phyloP scores from a whole-genome alignment of 495 filamentous ascomycete species.

The Penicillium canariense region DNA sequence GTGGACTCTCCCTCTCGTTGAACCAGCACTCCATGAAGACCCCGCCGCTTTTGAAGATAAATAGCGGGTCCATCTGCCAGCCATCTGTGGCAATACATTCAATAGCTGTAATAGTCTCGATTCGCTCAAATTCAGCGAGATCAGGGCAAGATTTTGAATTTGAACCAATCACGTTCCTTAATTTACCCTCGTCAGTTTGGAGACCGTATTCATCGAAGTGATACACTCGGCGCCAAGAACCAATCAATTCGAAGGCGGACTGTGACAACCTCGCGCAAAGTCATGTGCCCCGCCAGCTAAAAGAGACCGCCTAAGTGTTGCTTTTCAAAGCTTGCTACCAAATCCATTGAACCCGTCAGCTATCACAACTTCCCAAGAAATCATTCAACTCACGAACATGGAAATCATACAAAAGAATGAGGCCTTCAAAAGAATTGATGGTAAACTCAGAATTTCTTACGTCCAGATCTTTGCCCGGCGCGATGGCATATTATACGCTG shows the following conservation, averaged over 20 bases:
- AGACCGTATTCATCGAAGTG: neutral
- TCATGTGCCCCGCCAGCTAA: too few species aligned
- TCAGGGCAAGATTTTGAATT: too few species aligned
- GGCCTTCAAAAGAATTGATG: conserved; percentile 21
- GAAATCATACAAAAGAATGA: conserved; percentile 21
- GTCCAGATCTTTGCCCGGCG: conserved; percentile 19
- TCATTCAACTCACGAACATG: conserved; percentile 4
- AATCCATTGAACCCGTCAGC: too few species aligned
- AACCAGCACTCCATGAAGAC: neutral
- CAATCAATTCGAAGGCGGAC: too few species aligned
- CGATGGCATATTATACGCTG: conserved; percentile 22
- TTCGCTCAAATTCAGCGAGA: neutral
- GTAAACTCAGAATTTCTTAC: conserved; percentile 23
- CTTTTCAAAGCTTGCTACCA: too few species aligned
- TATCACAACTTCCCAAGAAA: neutral
- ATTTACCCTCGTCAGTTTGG: too few species aligned
- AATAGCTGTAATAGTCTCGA: neutral
- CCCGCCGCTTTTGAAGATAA: neutral
- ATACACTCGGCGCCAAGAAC: too few species aligned
- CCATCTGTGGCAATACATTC: neutral
- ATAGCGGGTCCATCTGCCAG: neutral
- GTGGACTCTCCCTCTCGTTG: neutral
- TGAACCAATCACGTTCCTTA: too few species aligned
- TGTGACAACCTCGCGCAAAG: too few species aligned
- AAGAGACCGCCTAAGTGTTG: too few species aligned